A percentile compares a stretch with the other conserved stretches of the same genome.
These are phyloP conservation scores for Benincasa hispida DNA, from an alignment of 306 rosid species.

Conservation along the genomic window DNA sequence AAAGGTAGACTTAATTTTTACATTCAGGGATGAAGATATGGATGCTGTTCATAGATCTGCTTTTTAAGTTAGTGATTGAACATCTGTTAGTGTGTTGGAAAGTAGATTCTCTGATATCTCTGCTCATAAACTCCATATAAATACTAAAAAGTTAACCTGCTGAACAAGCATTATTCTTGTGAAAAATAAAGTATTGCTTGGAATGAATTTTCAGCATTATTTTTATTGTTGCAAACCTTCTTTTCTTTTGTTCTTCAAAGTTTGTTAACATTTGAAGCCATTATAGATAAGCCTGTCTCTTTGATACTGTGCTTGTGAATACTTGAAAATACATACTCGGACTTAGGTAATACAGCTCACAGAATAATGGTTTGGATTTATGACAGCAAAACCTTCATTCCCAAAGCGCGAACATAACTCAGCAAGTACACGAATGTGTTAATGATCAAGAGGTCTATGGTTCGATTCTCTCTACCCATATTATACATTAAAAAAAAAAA, in stretches of 20 bases:
- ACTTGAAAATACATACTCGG: neutral
- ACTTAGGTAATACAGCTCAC: neutral
- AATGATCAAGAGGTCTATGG: no score
- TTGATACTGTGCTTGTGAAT: neutral
- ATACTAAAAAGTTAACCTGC: constrained; percentile 18
- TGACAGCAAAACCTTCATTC: neutral
- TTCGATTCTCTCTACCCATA: no score
- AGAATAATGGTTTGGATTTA: neutral
- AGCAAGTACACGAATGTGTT: no score
- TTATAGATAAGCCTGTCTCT: neutral
- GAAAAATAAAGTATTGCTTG: constrained; percentile 30
- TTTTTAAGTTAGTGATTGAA: constrained; percentile 22
- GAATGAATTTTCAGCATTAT: neutral
- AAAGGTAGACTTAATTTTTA: constrained; percentile 19
- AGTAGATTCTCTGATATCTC: constrained; percentile 31
- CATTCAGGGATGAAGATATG: constrained; percentile 36
- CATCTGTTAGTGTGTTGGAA: constrained; percentile 32
- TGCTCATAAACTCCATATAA: constrained; percentile 25
- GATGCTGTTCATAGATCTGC: constrained; percentile 17
- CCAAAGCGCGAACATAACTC: no score
- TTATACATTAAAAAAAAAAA: neutral
- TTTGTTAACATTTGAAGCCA: neutral
- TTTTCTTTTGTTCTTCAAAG: neutral
- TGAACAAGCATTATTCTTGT: constrained; percentile 35
- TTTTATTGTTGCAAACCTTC: neutral